Base-by-base conservation (phyloP, 495 filamentous ascomycete genomes). In the Aspergillus saccharolyticus region DNA sequence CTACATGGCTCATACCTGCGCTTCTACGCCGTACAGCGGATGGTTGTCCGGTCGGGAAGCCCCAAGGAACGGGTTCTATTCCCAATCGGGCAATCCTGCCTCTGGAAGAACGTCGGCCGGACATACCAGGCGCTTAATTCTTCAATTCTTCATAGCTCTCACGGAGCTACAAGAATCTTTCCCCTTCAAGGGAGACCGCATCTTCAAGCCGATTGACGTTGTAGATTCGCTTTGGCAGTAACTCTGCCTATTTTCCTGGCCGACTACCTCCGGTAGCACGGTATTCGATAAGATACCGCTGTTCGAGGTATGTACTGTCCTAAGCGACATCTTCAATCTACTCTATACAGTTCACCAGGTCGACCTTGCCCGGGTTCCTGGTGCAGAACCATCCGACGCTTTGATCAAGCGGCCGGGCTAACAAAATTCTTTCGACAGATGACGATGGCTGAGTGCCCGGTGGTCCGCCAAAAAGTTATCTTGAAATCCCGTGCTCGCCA, bases 61-160 rank as follows among this genome's bases (percentile, higher is more conserved):
- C 30, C n/a, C 15, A 43, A 55, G 21, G 16, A 19, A 46, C 24
- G 14, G 21, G 46, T 55, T 46, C 4, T 51, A 58, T 28, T 19
- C 59, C 55, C 8, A 17, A 57, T 57, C 15, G 6, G 42, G 53
- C n/a, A 59, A 53, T 54, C 10, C 33, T 39, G 33, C 49, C 18
- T 55, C 21, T 8, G 22, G 21, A 28, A 25, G 21, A 28, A 49
- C 17, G 17, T 53, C 30, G 19, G 21, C 30, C 30, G 51, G 6
- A 21, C 51, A 53, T 53, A 20, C 51, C 51, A 50, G 15, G 47
- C 47, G 47, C 47, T 50, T 50, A 50, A 49, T 24, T 49, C 15
- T 18, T 18, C 44, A n/a, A n/a, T n/a, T n/a, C n/a, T n/a, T n/a
- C n/a, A n/a, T n/a, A n/a, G n/a, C n/a, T n/a, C n/a, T n/a, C n/a